Base-by-base conservation (phyloP, 768 basidiomycete species). In the Jaapia argillacea region DNA sequence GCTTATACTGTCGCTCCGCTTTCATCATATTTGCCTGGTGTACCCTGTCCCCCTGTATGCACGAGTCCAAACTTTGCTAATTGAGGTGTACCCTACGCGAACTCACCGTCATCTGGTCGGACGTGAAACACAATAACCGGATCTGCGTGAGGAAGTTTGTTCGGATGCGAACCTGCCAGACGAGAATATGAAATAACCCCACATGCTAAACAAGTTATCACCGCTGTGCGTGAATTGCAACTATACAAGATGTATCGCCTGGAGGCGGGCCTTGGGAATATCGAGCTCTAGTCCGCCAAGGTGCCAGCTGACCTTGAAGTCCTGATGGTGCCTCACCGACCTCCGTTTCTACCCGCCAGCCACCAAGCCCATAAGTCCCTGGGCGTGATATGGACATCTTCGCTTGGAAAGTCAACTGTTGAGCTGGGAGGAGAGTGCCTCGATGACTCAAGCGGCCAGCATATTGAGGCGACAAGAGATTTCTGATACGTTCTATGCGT, bases 261-360 rank as follows among this genome's bases (percentile, higher is more conserved):
- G 47, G 44, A 35, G 48, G 53, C 12, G 68, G 57, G 7, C 59
- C 55, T 49, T 71, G 68, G 38, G 65, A 46, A 48, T 74, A 73
- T 31, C 57, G 60, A 24, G 62, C 63, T 49, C 66, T 58, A 4
- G 64, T 60, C 43, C 46, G 51, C 68, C 67, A 25, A 18, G 16
- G 44, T 40, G 20, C 18, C 44, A 18, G 47, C 49, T 28, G 53
- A 69, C 69, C n/a, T 59, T 62, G 51, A 60, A 62, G 37, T n/a
- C n/a, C n/a, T n/a, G n/a, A n/a, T 52, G 54, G 23, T 53, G 54
- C 21, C 42, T 77, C 70, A 7, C 70, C 66, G n/a, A 83, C 81
- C 42, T 78, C 68, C 1, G 77, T 79, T 52, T 84, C 80, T 6
- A 86, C 51, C 31, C 63, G 65, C 88, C 89, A 94, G 4, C 74